Base-by-base conservation (phyloP, 495 filamentous ascomycete genomes). In the Neurospora sp. region DNA sequence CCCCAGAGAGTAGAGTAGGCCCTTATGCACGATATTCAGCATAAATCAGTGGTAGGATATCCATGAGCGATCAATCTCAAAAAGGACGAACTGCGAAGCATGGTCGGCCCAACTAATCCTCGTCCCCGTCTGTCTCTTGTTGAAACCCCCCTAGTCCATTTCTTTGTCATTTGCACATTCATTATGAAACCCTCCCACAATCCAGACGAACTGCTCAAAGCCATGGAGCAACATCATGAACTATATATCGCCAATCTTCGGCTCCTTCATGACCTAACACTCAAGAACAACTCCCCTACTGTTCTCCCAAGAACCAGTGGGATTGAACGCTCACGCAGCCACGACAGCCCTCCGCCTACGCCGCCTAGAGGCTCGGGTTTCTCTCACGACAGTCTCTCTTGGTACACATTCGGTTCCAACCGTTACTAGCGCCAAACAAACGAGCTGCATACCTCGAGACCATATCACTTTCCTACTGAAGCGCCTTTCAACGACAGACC, bases 171-270 rank as follows among this genome's bases (percentile, higher is more conserved):
- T 35, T 35, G 54, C 27, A 18, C 27, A 37, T 27, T 66, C 54
- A 66, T 66, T 71, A 71, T 31, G 38, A 71, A n/a, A 39, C 44
- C 39, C 10, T 72, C 71, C 27, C 14, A 38, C 9, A 66, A 38
- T 59, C 71, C 44, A 2, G 82, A 83, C 2, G 84, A 84, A 27
- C 73, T 85, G 6, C 71, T 82, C 69, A 78, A 74, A 69, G 77
- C 74, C 73, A 77, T 81, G 62, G 83, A 82, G 38, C 76, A 77
- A 11, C 77, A 81, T 23, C 79, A 81, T 44, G 78, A 82, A 39
- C 76, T 80, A 37, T 84, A 84, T 71, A 72, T 83, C 27, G 76
- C 77, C 27, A 81, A 78, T 27, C 77, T 84, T 12, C 74, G 76
- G 4, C 73, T 76, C 31, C 74, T 82, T 38, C 77, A 82, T 71